Percentiles rank a stretch among this genome's conserved stretches.
phyloP scores from a whole-genome alignment of 495 filamentous ascomycete genomes.

The Gamarada debralockiae region DNA sequence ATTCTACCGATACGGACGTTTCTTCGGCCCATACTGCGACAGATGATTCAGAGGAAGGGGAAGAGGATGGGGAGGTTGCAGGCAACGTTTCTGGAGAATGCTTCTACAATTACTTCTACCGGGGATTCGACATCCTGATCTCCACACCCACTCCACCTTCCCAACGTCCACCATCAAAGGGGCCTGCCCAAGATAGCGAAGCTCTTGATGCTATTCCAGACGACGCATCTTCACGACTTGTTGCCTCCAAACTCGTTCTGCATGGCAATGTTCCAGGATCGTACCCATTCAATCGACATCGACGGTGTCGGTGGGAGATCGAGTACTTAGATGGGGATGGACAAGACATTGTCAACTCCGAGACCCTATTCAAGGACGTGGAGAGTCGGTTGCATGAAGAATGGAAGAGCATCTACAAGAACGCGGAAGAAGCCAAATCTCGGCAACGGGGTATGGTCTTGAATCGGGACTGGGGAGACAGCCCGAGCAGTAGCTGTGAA shows the following conservation, averaged over 20 bases:
- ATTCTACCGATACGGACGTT: conserved; percentile 75
- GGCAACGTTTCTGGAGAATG: conserved; percentile 62
- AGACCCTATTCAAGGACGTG: conserved; percentile 69
- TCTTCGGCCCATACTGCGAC: conserved; percentile 73
- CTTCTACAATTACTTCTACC: conserved; percentile 95
- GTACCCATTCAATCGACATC: conserved; percentile 93
- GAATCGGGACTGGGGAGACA: conserved; percentile 87
- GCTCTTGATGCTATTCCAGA: conserved; percentile 9
- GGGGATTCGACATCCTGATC: conserved; percentile 91
- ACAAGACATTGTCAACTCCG: conserved; percentile 56
- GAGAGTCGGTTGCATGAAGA: conserved; percentile 62
- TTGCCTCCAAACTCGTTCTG: conserved; percentile 84
- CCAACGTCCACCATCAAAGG: conserved; percentile 53
- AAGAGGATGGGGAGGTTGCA: conserved; percentile 41
- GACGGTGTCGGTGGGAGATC: conserved; percentile 84
- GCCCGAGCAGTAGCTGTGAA: conserved; percentile 86
- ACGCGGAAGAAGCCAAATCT: conserved; percentile 54
- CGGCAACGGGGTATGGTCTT: conserved; percentile 79
- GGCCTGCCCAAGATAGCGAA: not conserved
- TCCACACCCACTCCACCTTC: conserved; percentile 68
- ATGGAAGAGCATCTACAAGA: conserved; percentile 65
- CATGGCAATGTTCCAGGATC: conserved; percentile 94
- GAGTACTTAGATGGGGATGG: conserved; percentile 39
- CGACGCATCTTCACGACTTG: conserved; percentile 52
- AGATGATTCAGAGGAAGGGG: conserved; percentile 72